Base-by-base conservation (phyloP, 2,329 filamentous ascomycete species). In the Phoma herbarum region DNA sequence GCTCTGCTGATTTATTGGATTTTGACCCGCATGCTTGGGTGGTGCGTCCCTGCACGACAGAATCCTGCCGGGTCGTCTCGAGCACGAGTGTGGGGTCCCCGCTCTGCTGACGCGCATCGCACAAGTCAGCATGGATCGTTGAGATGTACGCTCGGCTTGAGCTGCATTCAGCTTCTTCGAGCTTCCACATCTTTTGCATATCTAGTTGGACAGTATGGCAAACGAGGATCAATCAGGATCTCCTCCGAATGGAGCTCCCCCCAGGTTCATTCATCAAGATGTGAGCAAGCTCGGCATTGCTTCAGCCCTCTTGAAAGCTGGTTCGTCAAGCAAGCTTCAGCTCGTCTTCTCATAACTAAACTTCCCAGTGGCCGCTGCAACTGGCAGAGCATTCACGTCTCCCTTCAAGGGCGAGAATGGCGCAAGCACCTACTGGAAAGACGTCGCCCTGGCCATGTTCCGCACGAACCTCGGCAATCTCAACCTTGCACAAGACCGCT, bases 361-460 rank as follows among this genome's bases (percentile, higher is more conserved):
- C 1, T n/a, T n/a, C 4, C 28, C 29, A 73, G 75, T 77, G 22
- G 62, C 75, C 41, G 64, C 75, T 10, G 74, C 73, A n/a, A 66
- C 75, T 5, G 63, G 62, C 28, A 74, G 76, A 9, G 59, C 74
- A 31, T 52, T 76, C 52, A 72, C 67, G 0, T 75, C 75, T 0
- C 78, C 73, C 7, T 74, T 80, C 71, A 77, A 76, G 54, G 73
- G 73, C 60, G 37, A 62, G 25, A 75, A 73, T 45, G 74, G 67
- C 53, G 69, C 70, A 51, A 75, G 67, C 48, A 76, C 55, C n/a
- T 76, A 75, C 67, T 73, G 67, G 71, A 71, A 78, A 64, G 72
- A 77, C 62, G 62, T 77, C 55, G 60, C 70, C 31, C 70, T 73
- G 49, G 66, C 69, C 56, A 62, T 67, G 60, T 66, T 73, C 45